phyloP scores from a whole-genome alignment of 1,284 basidiomycete species.

The Ustilago xerochloae region DNA sequence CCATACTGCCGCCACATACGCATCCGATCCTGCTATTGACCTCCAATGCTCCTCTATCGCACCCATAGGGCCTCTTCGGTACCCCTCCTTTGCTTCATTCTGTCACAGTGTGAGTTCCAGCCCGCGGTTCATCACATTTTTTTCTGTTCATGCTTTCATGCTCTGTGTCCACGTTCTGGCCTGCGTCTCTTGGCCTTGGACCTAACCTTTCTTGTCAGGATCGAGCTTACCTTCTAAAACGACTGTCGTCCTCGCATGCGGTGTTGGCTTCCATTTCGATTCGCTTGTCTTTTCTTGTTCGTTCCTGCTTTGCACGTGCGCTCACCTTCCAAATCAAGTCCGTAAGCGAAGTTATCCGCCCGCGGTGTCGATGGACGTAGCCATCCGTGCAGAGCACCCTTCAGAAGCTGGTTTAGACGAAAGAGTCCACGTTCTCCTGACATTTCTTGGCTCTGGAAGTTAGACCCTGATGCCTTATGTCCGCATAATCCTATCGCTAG shows the following conservation, averaged over 20 bases:
- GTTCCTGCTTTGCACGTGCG: constrained; percentile 26
- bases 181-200: neutral
- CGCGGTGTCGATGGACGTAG: neutral
- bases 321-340: neutral
- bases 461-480: too few relatives aligned
- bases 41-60: too few relatives aligned
- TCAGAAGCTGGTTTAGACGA: too few relatives aligned
- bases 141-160: neutral
- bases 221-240: neutral
- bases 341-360: neutral
- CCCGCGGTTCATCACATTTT: neutral
- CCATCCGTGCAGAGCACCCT: too few relatives aligned
- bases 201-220: too few relatives aligned
- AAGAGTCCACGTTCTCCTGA: neutral
- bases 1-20: neutral
- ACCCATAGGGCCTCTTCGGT: too few relatives aligned
- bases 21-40: neutral
- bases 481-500: too few relatives aligned
- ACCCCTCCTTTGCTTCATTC: too few relatives aligned
- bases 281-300: neutral
- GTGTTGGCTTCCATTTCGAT: neutral
- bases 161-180: constrained; percentile 7
- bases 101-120: too few relatives aligned
- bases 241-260: neutral
- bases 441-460: neutral